Evolutionary conservation across 2,329 filamentous ascomycete species (phyloP), one percentile per base, ranked within the genome.

Genomic region (Fusarium duplospermum): DNA sequence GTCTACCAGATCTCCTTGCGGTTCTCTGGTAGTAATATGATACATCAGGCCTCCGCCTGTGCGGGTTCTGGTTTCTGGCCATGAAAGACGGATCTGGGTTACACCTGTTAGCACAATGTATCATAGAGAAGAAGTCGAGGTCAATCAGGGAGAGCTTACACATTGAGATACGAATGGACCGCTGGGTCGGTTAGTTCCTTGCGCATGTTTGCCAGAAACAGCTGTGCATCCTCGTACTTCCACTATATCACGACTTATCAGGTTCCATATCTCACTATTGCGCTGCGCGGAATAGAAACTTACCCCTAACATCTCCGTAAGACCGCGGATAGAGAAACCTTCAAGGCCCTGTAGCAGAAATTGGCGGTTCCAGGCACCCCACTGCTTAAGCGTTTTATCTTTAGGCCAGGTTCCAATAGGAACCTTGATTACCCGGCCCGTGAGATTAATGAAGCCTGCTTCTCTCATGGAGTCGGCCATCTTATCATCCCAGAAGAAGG

Each of bases 341-440:
- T 79, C 78, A 1, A 78, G 64, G 1, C 74, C 77, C 6, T 75
- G 70, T 1, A 79, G 58, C 11, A 78, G 22, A 13, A 76, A 75
- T 14, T 78, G 76, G 0, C 73, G 64, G 8, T 77, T 79, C 73
- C 71, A 80, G 2, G 68, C 50, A n/a, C 76, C 78, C 78, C 72
- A 80, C 13, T 73, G 64, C 62, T 80, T 79, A 6, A 80, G 69
- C 20, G 52, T 66, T 31, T 72, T 73, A 38, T 83, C 81, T 62
- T 76, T 78, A 0, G 82, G 73, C 82, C 82, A 80, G 2, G 69
- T 67, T 13, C 78, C 78, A 33, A 76, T 69, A 0, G 74, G 75
- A 0, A 76, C 67, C 63, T 78, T 79, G 66, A 75, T 67, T 7
- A 61, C 56, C 9, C 66, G 63, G 27, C 75, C 73, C 1, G 61